Evolutionary conservation across 2,329 filamentous ascomycete species (phyloP), one percentile per base, ranked within the genome.

Genomic region (Trichoderma harzianum): DNA sequence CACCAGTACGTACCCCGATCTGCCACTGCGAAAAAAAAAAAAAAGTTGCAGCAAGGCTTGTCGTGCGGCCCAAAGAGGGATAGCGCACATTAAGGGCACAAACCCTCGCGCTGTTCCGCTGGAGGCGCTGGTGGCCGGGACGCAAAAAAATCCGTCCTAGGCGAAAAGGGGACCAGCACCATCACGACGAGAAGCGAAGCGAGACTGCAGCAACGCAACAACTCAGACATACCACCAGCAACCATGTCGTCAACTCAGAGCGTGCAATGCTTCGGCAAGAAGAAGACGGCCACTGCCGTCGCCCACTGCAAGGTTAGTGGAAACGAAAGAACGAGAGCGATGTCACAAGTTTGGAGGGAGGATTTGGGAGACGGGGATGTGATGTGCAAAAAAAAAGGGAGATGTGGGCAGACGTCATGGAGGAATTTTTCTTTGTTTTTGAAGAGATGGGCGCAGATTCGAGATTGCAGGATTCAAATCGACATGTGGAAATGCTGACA

Each of bases 201-300:
- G 57, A 70, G 51, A 47, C 69, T 60, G 69, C 72, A 74, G 75
- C 76, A 77, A 76, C 73, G 75, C 76, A 77, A 76, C 73, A 74
- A 61, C 57, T 39, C 57, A 69, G 60, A 71, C 67, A 72, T 66
- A 64, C 43, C 57, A 73, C 77, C 80, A 82, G 82, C 84, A 87
- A 93, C 83, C 85, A 93, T 94, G 91, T 91, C 92, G 85, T 86
- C 89, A 81, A 87, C 89, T 80, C 91, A 93, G 87, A 92, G 90
- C 86, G 92, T 94, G 82, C 94, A 97, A 91, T 97, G 94, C 93
- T 98, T 98, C 93, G 95, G 95, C 92, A 98, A 98, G 92, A 95
- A 95, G 90, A 94, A 93, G 90, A 94, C 91, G 83, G 94, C 94
- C 81, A 93, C 91, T 77, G 91, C 91, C 82, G 94, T 97, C 87